phyloP scores from a whole-genome alignment of 257 asterid genomes.

The Solanum ossicruentum region DNA sequence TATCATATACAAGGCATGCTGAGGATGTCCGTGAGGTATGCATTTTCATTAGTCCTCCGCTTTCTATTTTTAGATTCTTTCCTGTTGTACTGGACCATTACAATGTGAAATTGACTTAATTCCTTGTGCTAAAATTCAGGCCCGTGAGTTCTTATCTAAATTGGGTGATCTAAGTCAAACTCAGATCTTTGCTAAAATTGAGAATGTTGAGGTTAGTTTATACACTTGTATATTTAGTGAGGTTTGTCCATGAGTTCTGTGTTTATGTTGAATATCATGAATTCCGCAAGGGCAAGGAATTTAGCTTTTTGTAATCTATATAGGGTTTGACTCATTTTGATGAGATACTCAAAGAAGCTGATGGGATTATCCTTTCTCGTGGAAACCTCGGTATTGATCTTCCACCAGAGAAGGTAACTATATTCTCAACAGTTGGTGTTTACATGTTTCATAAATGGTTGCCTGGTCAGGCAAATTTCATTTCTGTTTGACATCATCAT shows the following conservation, averaged over 20 bases:
- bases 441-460: neutral
- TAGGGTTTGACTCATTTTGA: slow-evolving; percentile 87
- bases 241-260: neutral
- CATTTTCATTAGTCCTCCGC: neutral
- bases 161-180: slow-evolving; percentile 77
- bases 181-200: slow-evolving; percentile 87
- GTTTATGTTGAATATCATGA: neutral
- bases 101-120: neutral
- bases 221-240: neutral
- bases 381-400: slow-evolving; percentile 92
- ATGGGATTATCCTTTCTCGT: slow-evolving; percentile 82
- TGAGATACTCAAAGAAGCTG: slow-evolving; percentile 81
- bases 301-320: neutral
- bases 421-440: neutral
- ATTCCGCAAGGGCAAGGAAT: neutral
- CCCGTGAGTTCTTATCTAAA: slow-evolving; percentile 73
- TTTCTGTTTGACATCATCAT: neutral
- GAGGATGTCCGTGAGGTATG: slow-evolving; percentile 76
- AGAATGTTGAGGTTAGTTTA: slow-evolving; percentile 65
- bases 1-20: slow-evolving; percentile 77
- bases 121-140: slow-evolving; percentile 29
- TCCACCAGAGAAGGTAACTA: slow-evolving; percentile 80
- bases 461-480: neutral
- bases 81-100: neutral
- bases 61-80: neutral